Percentiles rank a stretch among this genome's conserved stretches.
Conservation (phyloP, 768 basidiomycete genomes). For the Panaeolus papilionaceus region DNA sequence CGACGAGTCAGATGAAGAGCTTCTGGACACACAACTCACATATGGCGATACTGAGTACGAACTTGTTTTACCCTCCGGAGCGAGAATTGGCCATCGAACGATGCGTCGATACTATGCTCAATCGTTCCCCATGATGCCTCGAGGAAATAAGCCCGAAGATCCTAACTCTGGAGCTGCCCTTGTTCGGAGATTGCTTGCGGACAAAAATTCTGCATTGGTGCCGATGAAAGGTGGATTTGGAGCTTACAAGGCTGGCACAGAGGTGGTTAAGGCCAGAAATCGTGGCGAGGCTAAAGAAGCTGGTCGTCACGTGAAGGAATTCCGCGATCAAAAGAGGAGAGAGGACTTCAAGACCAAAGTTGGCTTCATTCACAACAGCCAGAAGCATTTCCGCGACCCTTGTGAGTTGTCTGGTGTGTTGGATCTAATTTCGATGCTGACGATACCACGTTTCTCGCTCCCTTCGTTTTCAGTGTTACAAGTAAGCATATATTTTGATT, state of each 20-base stretch:
- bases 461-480: constrained; percentile 36
- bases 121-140: constrained; percentile 59
- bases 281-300: constrained; percentile 95
- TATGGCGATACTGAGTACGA: constrained; percentile 86
- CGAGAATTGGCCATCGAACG: constrained; percentile 89
- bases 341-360: constrained; percentile 89
- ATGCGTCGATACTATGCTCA: constrained; percentile 89
- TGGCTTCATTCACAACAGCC: constrained; percentile 79
- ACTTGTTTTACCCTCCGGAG: constrained; percentile 92
- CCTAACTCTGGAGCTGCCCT: constrained; percentile 77
- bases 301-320: constrained; percentile 83
- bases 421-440: not conserved
- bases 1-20: constrained; percentile 44
- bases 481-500: constrained; percentile 12
- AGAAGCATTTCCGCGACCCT: constrained; percentile 89
- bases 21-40: constrained; percentile 62
- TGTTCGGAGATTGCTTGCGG: constrained; percentile 77
- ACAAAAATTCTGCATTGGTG: constrained; percentile 86
- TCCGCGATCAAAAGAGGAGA: constrained; percentile 77
- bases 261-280: constrained; percentile 91
- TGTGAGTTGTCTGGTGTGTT: constrained; percentile 45
- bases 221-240: constrained; percentile 88
- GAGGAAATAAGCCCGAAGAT: constrained; percentile 54
- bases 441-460: not conserved
- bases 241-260: constrained; percentile 80